A percentile compares a stretch with the other conserved stretches of the same genome.
Conservation (phyloP, 2,329 filamentous ascomycete genomes). For the Endocalyx cinctus region DNA sequence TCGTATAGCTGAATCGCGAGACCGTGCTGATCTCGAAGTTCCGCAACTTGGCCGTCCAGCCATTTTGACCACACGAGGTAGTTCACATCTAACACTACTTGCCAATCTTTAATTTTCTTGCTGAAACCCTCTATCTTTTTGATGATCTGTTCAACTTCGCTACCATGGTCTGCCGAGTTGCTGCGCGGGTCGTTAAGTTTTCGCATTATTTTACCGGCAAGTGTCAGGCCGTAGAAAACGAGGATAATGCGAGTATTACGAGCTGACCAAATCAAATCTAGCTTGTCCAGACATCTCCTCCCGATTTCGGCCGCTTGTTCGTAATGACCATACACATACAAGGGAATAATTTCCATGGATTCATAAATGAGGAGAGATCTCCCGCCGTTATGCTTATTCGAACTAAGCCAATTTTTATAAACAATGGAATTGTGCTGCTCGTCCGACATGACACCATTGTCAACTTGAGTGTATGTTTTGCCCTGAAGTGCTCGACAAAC, state of each 20-base stretch:
- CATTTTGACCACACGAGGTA: constrained; percentile 66
- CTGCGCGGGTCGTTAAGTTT: constrained; percentile 44
- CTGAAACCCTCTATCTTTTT: constrained; percentile 50
- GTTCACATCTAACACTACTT: constrained; percentile 62
- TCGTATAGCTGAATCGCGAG: constrained; percentile 62
- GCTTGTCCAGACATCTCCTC: constrained; percentile 40
- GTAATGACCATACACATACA: constrained; percentile 62
- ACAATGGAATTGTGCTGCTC: constrained; percentile 55
- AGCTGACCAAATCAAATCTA: constrained; percentile 53
- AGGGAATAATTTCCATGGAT: constrained; percentile 56
- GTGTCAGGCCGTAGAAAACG: constrained; percentile 56
- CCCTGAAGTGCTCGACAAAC: constrained; percentile 67
- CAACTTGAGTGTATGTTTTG: constrained; percentile 54
- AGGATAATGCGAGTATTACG: constrained; percentile 53
- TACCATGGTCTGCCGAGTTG: constrained; percentile 36
- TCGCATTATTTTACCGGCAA: constrained; percentile 47
- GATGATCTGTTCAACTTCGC: constrained; percentile 44
- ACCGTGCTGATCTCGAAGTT: constrained; percentile 54
- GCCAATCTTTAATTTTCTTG: constrained; percentile 60
- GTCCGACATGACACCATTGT: constrained; percentile 60
- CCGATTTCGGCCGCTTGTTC: constrained; percentile 55
- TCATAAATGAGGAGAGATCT: constrained; percentile 66
- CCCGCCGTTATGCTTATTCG: constrained; percentile 52
- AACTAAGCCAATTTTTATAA: constrained; percentile 57
- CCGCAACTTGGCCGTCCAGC: constrained; percentile 63